A percentile compares a stretch with the other conserved stretches of the same genome.
These are phyloP conservation scores for Microbotryum saponariae DNA, from an alignment of 1,284 basidiomycete genomes.

Conservation along the genomic window DNA sequence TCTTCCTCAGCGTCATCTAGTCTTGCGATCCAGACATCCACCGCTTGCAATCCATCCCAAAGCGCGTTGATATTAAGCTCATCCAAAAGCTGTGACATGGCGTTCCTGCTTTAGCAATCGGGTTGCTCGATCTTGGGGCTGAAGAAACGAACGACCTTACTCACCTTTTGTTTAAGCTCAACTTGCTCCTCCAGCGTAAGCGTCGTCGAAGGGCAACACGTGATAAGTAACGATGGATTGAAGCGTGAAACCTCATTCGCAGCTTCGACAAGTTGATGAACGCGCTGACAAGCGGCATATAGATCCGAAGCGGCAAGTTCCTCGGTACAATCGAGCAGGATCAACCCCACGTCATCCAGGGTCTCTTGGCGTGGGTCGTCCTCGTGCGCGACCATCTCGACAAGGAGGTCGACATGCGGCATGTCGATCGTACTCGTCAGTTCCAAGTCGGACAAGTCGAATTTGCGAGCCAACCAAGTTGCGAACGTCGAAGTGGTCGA, in stretches of 20 bases:
- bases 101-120: too few relatives aligned
- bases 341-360: conserved; percentile 4
- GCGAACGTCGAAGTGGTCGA: conserved; percentile 1
- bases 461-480: conserved; percentile 27
- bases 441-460: conserved; percentile 8
- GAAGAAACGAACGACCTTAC: not conserved
- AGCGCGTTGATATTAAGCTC: conserved; percentile 2
- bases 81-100: not conserved
- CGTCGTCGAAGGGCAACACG: conserved; percentile 8
- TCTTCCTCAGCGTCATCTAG: conserved; percentile 11
- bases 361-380: conserved; percentile 7
- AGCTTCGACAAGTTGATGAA: not conserved
- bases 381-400: not conserved
- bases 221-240: conserved; percentile 6
- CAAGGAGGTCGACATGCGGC: conserved; percentile 5
- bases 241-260: conserved; percentile 9
- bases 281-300: not conserved
- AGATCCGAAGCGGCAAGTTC: conserved; percentile 1
- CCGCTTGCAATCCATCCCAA: not conserved
- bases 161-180: not conserved
- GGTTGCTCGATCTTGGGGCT: not conserved
- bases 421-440: not conserved
- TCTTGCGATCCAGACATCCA: not conserved
- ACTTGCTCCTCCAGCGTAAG: not conserved
- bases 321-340: conserved; percentile 23